Evolutionary conservation across 768 basidiomycete species (phyloP), one percentile per base, ranked within the genome.

Genomic region (Trametes cubensis): DNA sequence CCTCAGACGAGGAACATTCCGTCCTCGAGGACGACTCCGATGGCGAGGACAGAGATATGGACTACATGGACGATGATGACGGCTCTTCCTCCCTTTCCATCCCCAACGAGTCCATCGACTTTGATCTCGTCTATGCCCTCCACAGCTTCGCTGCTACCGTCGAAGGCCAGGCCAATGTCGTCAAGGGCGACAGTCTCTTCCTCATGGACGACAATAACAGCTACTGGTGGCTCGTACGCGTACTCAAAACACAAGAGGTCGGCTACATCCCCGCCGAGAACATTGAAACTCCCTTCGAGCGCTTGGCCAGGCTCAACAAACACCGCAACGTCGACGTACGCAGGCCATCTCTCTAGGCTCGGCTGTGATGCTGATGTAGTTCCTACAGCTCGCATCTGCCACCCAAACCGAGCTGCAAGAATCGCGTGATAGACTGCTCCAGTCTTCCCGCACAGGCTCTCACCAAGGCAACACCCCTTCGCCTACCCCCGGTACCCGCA

Each of bases 151-250:
- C 95, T 4, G 97, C 97, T 0, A 98, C 97, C 0, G 95, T 98
- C 39, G 96, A 98, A 70, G 97, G 97, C 25, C 97, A 99, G 77
- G 97, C 97, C 2, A 97, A 92, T 67, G 97, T 99, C 66, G 93
- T 97, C 75, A 98, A 98, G 76, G 97, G 97, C 25, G 96, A 99
- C 80, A 92, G 92, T 64, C 83, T 99, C 48, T 89, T 94, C 72
- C 81, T 99, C 46, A 94, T 98, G 85, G 97, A 99, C 77, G 97
- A 99, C 74, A 94, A 89, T 60, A 98, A 99, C 75, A 94, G 92
- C 76, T 99, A 99, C 78, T 98, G 97, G 97, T 98, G 97, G 97
- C 90, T 98, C 52, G 96, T 99, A 8, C 86, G 95, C 49, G 97
- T 99, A 10, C 87, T 99, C 65, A 98, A 98, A 79, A 98, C 96